These are phyloP conservation scores for Talaromyces sp. DNA, from an alignment of 2,329 filamentous ascomycete genomes.

Conservation along the genomic window DNA sequence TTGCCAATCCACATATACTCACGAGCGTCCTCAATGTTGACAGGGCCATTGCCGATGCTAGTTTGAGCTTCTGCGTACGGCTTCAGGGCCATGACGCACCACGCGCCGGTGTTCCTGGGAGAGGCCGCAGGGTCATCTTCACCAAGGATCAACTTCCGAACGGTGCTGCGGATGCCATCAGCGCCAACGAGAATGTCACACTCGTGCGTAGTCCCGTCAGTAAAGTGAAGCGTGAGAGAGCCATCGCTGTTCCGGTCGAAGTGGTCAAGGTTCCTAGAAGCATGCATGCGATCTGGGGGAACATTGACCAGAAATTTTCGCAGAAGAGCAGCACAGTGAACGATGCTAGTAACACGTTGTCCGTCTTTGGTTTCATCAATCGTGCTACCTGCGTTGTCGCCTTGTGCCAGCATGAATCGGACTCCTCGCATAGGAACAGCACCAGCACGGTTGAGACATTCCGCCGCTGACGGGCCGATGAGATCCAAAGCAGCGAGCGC, in stretches of 20 bases:
- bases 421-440: slow-evolving; percentile 20
- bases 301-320: slow-evolving; percentile 6
- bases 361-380: slow-evolving; percentile 26
- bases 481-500: slow-evolving; percentile 31
- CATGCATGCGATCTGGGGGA: slow-evolving; percentile 24
- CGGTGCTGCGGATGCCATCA: background rate
- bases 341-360: slow-evolving; percentile 14
- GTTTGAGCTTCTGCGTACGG: slow-evolving; percentile 3
- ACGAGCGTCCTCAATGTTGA: slow-evolving; percentile 5
- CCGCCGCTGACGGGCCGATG: slow-evolving; percentile 20
- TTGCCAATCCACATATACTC: slow-evolving; percentile 1
- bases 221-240: slow-evolving; percentile 16
- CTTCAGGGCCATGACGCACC: slow-evolving; percentile 2
- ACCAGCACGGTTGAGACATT: slow-evolving; percentile 2
- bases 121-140: background rate
- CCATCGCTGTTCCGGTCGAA: slow-evolving; percentile 12
- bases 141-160: background rate
- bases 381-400: slow-evolving; percentile 24
- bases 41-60: background rate
- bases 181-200: slow-evolving; percentile 1
- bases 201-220: background rate
- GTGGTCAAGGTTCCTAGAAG: slow-evolving; percentile 21
- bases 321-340: slow-evolving; percentile 5
- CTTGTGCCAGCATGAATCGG: slow-evolving; percentile 12
- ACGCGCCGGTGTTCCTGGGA: slow-evolving; percentile 3